Percentiles rank a stretch among this genome's conserved stretches.
Conservation (phyloP, 192 early-diverging fungal species). For the Podila horticola region DNA sequence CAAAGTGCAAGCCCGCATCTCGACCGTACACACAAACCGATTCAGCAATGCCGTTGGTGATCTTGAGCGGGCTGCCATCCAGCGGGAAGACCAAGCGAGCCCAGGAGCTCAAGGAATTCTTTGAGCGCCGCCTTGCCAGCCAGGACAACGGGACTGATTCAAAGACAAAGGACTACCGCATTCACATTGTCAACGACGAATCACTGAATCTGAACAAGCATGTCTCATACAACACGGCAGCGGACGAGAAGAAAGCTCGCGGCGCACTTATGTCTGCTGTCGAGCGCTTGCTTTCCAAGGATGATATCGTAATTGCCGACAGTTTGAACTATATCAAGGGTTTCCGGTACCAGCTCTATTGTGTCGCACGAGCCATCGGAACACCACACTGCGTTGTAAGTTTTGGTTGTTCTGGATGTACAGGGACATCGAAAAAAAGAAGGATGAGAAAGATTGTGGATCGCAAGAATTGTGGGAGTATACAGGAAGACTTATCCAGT, state of each 20-base stretch:
- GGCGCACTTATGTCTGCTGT: constrained; percentile 89
- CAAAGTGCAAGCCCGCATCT: not conserved
- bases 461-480: not conserved
- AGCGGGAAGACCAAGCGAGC: constrained; percentile 93
- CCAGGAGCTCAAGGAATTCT: constrained; percentile 69
- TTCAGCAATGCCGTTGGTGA: constrained; percentile 89
- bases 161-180: constrained; percentile 50
- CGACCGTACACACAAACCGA: not conserved
- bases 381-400: constrained; percentile 88
- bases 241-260: constrained; percentile 92
- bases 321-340: constrained; percentile 99
- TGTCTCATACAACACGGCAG: constrained; percentile 49
- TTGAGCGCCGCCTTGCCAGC: constrained; percentile 55
- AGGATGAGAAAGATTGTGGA: not conserved
- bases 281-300: constrained; percentile 82
- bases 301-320: constrained; percentile 93
- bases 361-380: constrained; percentile 82
- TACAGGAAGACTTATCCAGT: not conserved
- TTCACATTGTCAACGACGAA: constrained; percentile 87
- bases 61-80: constrained; percentile 87
- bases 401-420: not conserved
- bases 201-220: constrained; percentile 34
- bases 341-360: constrained; percentile 96
- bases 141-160: constrained; percentile 36
- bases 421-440: not conserved